Conservation (phyloP, 495 filamentous ascomycete genomes). For the Elasticomyces elasticus region DNA sequence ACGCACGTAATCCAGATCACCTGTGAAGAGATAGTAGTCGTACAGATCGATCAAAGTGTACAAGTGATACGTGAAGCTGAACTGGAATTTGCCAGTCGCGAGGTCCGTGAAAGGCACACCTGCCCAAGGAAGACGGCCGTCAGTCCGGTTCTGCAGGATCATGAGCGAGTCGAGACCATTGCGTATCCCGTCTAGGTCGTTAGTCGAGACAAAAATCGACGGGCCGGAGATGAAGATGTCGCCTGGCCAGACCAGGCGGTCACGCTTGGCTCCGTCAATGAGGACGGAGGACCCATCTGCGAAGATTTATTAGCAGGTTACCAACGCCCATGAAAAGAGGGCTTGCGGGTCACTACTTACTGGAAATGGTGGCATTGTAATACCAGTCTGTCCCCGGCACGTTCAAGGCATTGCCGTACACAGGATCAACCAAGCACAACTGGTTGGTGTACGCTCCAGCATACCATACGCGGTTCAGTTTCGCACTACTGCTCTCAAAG, state of each 20-base stretch:
- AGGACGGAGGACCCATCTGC: constrained; percentile 36
- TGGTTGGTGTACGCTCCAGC: constrained; percentile 35
- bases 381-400: constrained; percentile 20
- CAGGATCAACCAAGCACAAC: constrained; percentile 43
- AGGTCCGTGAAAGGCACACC: no score
- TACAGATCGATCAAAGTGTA: constrained; percentile 14
- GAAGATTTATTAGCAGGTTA: constrained; percentile 26
- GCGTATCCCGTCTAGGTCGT: no score
- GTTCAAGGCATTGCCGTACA: constrained; percentile 38
- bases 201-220: constrained; percentile 7
- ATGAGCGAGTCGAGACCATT: no score
- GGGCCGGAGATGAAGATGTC: constrained; percentile 11
- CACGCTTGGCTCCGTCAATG: constrained; percentile 19
- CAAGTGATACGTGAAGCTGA: constrained; percentile 17
- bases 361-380: constrained; percentile 9
- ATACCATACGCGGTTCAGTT: constrained; percentile 37
- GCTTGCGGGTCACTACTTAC: no score
- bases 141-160: no score
- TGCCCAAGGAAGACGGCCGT: not conserved
- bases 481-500: constrained; percentile 48
- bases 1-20: constrained; percentile 9
- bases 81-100: no score
- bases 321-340: no score
- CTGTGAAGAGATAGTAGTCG: constrained; percentile 17
- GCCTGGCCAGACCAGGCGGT: constrained; percentile 11